Evolutionary conservation across 345 rosid species (phyloP).

Genomic region (Gossypioides kirkii): DNA sequence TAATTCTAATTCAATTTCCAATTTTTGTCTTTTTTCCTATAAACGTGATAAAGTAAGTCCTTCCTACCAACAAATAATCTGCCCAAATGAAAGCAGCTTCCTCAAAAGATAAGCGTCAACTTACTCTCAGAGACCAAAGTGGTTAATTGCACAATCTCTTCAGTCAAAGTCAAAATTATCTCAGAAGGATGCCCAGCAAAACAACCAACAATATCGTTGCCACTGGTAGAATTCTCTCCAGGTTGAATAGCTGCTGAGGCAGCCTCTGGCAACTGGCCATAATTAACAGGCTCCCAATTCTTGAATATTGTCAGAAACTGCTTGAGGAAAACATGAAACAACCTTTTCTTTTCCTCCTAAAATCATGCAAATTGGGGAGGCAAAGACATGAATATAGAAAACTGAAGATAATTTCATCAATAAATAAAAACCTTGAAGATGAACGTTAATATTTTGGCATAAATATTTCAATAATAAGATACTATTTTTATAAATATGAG

Average conservation of each 20-base stretch:
- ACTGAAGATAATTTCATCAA: background rate
- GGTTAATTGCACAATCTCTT: slow-evolving; percentile 45
- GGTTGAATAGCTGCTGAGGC: slow-evolving; percentile 15
- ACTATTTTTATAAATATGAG: background rate
- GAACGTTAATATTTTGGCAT: background rate
- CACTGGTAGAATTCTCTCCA: slow-evolving; percentile 24
- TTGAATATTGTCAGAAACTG: slow-evolving; percentile 50
- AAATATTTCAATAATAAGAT: background rate
- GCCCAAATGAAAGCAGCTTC: slow-evolving; percentile 10
- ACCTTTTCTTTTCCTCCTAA: slow-evolving; percentile 56
- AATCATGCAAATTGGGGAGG: slow-evolving; percentile 10
- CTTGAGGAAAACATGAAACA: slow-evolving; percentile 52
- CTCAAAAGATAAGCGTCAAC: slow-evolving; percentile 20
- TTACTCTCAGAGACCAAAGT: slow-evolving; percentile 45
- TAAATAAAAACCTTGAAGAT: background rate
- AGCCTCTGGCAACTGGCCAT: slow-evolving; percentile 38
- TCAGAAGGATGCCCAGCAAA: slow-evolving; percentile 65
- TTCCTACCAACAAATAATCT: background rate
- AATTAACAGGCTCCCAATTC: slow-evolving; percentile 55
- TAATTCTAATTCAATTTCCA: background rate
- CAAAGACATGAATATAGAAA: background rate
- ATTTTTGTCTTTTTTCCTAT: background rate
- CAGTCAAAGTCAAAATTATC: slow-evolving; percentile 40
- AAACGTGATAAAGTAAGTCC: background rate
- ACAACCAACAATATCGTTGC: slow-evolving; percentile 46